Evolutionary conservation across 495 filamentous ascomycete genomes (phyloP).

Genomic region (Talaromyces thailandensis): DNA sequence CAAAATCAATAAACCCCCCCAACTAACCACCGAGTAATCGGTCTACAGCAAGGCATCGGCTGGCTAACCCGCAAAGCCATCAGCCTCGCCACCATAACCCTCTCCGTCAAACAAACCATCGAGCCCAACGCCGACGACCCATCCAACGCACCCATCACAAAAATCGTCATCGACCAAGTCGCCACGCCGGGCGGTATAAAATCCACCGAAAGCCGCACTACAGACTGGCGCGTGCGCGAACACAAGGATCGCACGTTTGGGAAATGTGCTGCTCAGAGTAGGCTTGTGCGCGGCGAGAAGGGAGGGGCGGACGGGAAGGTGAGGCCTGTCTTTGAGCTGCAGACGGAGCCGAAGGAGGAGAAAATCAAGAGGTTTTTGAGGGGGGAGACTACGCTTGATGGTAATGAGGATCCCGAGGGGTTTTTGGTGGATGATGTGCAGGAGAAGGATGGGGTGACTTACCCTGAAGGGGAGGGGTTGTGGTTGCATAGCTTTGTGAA

Average conservation of each 20-base stretch:
- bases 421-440: constrained; percentile 25
- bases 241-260: constrained; percentile 83
- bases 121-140: constrained; percentile 24
- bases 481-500: constrained; percentile 39
- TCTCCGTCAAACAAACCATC: constrained; percentile 56
- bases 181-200: constrained; percentile 67
- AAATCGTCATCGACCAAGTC: constrained; percentile 76
- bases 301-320: constrained; percentile 22
- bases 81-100: constrained; percentile 59
- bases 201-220: constrained; percentile 58
- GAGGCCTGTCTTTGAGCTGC: constrained; percentile 23
- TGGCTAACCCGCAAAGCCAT: constrained; percentile 78
- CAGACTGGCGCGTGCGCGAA: constrained; percentile 61
- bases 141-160: constrained; percentile 35
- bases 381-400: constrained; percentile 31
- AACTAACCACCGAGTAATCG: constrained; percentile 8
- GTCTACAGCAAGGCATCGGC: constrained; percentile 61
- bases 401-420: constrained; percentile 21
- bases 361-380: constrained; percentile 37
- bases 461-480: constrained; percentile 29
- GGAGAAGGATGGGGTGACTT: constrained; percentile 19
- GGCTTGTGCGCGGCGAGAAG: constrained; percentile 38
- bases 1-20: neutral
- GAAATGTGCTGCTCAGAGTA: constrained; percentile 49
- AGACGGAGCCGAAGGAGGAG: constrained; percentile 32